Base-by-base conservation (phyloP, 768 basidiomycete species). In the Trametopsis cervina region DNA sequence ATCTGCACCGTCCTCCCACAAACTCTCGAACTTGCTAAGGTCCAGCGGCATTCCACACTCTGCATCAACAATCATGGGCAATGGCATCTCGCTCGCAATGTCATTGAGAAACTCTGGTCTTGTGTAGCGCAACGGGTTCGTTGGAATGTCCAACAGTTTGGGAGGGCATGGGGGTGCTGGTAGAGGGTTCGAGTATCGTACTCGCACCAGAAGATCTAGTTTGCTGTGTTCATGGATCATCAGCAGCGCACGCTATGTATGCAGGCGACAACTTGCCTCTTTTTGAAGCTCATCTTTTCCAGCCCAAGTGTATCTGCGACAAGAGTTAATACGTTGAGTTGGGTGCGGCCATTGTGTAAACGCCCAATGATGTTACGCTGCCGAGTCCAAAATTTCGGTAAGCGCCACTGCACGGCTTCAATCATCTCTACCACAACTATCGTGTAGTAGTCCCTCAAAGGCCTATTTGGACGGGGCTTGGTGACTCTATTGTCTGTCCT, bases 41-140 rank as follows among this genome's bases (percentile, higher is more conserved):
- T 98, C 90, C 21, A 99, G 67, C 0, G 94, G 93, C 93, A 99
- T 94, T 0, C 96, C 96, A 55, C 85, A 85, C 63, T 99, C 96
- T 0, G 89, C 90, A 57, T 99, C 96, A 1, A 97, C 85, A 54
- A 98, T 85, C 90, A 98, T 93, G 0, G 96, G 95, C 17, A 96
- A 63, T 0, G 88, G 85, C 10, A 82, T 80, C 41, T 90, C 89
- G 45, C 82, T 80, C 0, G 88, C 85, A 29, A 96, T 69, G 4
- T 82, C 76, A 52, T 88, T 79, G 27, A 94, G 76, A 56, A 92
- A 94, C 57, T 88, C 88, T 4, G 90, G 86, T 17, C 79, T 78
- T 13, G 90, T 85, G 63, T 96, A 92, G 38, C 95, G 87, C 63
- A 78, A 76, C 4, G 92, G 85, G 61, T 88, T 78, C 26, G 95